Conservation (phyloP, 2,329 filamentous ascomycete genomes). For the Pseudopithomyces chartarum region DNA sequence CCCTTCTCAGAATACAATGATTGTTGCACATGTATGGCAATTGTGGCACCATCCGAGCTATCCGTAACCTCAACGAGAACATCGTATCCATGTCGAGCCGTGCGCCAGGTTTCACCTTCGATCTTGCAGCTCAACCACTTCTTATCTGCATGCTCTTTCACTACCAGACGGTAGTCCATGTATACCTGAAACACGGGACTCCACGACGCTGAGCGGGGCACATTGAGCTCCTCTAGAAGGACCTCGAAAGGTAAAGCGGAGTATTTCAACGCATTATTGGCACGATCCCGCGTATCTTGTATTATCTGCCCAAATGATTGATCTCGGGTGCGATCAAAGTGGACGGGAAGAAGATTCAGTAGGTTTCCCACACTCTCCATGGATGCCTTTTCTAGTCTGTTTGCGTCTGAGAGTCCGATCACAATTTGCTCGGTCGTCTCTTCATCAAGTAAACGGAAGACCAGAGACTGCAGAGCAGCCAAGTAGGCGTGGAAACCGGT, state of each 20-base stretch:
- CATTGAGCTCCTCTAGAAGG: constrained; percentile 51
- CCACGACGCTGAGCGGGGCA: constrained; percentile 45
- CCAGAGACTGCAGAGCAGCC: constrained; percentile 40
- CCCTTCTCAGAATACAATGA: constrained; percentile 34
- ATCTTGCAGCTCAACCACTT: constrained; percentile 28
- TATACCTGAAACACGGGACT: constrained; percentile 58
- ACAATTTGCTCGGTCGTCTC: constrained; percentile 43
- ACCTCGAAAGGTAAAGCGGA: constrained; percentile 57
- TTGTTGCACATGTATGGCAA: constrained; percentile 29
- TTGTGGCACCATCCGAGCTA: constrained; percentile 5
- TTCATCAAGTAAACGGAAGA: constrained; percentile 26
- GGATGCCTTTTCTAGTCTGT: constrained; percentile 39
- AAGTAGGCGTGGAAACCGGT: constrained; percentile 39
- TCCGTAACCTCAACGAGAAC: constrained; percentile 18
- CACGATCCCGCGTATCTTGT: constrained; percentile 6
- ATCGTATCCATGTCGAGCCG: constrained; percentile 19
- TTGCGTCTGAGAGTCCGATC: constrained; percentile 57
- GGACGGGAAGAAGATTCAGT: constrained; percentile 56
- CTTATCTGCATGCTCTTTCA: constrained; percentile 1
- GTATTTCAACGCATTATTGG: constrained; percentile 24
- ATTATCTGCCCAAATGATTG: constrained; percentile 38
- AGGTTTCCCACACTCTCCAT: constrained; percentile 51
- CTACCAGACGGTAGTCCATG: constrained; percentile 53
- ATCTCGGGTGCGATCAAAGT: constrained; percentile 32
- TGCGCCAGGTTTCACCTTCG: constrained; percentile 28